phyloP scores from a whole-genome alignment of 2,329 filamentous ascomycete species.

The Aspergillus ochraceoroseus region DNA sequence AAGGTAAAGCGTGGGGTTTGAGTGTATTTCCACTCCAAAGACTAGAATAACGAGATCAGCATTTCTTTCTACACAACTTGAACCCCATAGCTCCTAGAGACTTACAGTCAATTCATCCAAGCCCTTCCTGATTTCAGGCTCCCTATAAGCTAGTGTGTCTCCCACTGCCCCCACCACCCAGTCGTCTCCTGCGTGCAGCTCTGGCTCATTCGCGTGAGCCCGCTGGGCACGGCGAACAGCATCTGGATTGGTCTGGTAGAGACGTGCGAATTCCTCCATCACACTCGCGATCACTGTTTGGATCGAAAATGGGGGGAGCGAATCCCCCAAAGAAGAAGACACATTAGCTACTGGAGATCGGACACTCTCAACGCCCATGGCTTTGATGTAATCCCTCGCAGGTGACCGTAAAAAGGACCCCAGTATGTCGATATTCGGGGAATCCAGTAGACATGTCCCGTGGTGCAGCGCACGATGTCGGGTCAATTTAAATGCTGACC shows the following conservation, averaged over 20 bases:
- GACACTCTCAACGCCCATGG: slow-evolving; percentile 86
- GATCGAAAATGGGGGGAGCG: slow-evolving; percentile 46
- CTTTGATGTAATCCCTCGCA: slow-evolving; percentile 68
- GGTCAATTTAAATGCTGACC: slow-evolving; percentile 92
- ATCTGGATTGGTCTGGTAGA: slow-evolving; percentile 55
- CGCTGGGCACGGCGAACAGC: slow-evolving; percentile 32
- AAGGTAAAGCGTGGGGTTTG: slow-evolving; percentile 83
- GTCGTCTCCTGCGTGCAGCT: slow-evolving; percentile 32
- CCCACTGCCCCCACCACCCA: slow-evolving; percentile 48
- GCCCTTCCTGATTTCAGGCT: slow-evolving; percentile 56
- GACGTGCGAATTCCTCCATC: slow-evolving; percentile 58
- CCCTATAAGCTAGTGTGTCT: slow-evolving; percentile 45
- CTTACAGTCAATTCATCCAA: slow-evolving; percentile 54
- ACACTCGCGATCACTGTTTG: slow-evolving; percentile 52
- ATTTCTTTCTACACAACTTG: too few species aligned
- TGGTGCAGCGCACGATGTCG: slow-evolving; percentile 79
- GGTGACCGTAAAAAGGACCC: slow-evolving; percentile 70
- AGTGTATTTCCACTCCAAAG: slow-evolving; percentile 65
- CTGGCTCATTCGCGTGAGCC: slow-evolving; percentile 32
- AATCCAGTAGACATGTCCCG: slow-evolving; percentile 78
- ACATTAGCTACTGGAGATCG: slow-evolving; percentile 80
- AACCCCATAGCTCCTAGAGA: slow-evolving; percentile 12
- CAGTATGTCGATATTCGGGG: slow-evolving; percentile 67
- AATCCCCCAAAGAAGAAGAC: slow-evolving; percentile 49
- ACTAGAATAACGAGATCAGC: slow-evolving; percentile 27